phyloP scores from a whole-genome alignment of 2,329 filamentous ascomycete species.

The Neocucurbitaria cava region DNA sequence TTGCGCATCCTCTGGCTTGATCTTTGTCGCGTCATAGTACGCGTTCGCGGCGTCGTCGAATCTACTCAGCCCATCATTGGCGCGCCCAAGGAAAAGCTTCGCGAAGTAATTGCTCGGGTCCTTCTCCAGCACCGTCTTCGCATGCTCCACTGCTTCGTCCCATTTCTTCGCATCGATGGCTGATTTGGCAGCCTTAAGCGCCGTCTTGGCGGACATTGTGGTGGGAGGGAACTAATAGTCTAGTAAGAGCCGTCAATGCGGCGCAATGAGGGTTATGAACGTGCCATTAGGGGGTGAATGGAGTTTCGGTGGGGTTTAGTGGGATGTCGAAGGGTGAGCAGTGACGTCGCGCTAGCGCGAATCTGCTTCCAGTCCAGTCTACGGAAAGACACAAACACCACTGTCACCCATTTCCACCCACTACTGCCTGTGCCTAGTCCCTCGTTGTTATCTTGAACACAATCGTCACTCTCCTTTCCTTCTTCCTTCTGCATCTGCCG shows the following conservation, averaged over 20 bases:
- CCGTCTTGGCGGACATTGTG: constrained; percentile 64
- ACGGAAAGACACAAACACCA: constrained; percentile 32
- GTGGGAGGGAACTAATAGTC: neutral
- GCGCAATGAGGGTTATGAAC: constrained; percentile 21
- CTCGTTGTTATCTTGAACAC: constrained; percentile 2
- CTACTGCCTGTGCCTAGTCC: neutral
- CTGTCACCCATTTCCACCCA: constrained; percentile 16
- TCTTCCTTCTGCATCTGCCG: neutral
- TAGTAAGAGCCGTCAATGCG: constrained; percentile 10
- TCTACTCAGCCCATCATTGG: constrained; percentile 76
- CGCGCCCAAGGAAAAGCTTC: constrained; percentile 88
- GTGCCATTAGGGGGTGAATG: constrained; percentile 26
- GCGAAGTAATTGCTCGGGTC: constrained; percentile 85
- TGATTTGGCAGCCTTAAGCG: constrained; percentile 81
- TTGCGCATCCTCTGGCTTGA: constrained; percentile 79
- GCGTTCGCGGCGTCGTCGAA: constrained; percentile 76
- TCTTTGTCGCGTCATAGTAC: constrained; percentile 74
- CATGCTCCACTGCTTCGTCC: constrained; percentile 74
- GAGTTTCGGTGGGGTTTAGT: constrained; percentile 14
- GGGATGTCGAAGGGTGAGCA: constrained; percentile 21
- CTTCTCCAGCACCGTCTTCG: constrained; percentile 71
- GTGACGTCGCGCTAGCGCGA: constrained; percentile 36
- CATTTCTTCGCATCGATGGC: constrained; percentile 81
- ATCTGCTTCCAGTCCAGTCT: constrained; percentile 34
- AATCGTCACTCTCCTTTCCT: neutral